phyloP scores from a whole-genome alignment of 148 eudicot genomes.

The Rhododendron kiyosumense region DNA sequence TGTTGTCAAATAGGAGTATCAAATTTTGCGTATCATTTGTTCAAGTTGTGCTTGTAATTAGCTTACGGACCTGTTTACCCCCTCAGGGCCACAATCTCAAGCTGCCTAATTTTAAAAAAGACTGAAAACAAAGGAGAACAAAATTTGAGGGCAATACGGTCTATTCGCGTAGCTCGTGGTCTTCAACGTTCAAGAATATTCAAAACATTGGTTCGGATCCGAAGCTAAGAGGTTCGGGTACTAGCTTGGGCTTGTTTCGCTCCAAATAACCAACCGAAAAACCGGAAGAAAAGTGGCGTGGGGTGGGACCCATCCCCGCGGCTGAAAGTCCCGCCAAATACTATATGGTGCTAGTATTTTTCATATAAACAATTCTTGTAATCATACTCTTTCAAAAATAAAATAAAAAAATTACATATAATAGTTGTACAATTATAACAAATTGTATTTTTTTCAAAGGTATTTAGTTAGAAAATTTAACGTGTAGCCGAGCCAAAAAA shows the following conservation, averaged over 20 bases:
- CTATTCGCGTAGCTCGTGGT: background rate
- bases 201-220: slow-evolving; percentile 14
- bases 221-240: slow-evolving; percentile 15
- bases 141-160: background rate
- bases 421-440: no score
- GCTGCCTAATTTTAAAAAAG: background rate
- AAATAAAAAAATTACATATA: no score
- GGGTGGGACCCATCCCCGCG: background rate
- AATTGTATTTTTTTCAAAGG: no score
- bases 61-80: background rate
- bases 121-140: background rate
- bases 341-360: no score
- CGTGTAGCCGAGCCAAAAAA: no score
- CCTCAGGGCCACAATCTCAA: background rate
- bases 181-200: slow-evolving; percentile 11
- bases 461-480: no score
- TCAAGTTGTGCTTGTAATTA: background rate
- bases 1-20: no score
- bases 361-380: no score
- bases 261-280: background rate
- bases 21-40: no score
- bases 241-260: slow-evolving; percentile 1
- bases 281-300: background rate
- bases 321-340: background rate
- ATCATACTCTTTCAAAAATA: no score